phyloP scores from a whole-genome alignment of 495 filamentous ascomycete genomes.

The Durotheca rogersii region DNA sequence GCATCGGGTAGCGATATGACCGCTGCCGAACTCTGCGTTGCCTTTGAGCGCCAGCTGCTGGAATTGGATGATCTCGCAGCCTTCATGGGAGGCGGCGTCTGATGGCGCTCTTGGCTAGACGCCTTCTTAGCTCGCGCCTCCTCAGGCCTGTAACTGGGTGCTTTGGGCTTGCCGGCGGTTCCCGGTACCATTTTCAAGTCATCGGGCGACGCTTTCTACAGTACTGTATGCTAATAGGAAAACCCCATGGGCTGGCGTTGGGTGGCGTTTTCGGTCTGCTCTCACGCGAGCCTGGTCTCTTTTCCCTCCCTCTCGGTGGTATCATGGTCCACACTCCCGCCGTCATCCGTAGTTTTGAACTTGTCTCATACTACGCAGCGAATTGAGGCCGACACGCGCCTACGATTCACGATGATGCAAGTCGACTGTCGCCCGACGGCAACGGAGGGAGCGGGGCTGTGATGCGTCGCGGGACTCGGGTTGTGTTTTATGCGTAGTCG shows the following conservation, averaged over 20 bases:
- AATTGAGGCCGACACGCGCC: slow-evolving; percentile 1
- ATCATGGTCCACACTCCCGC: background rate
- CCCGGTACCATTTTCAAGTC: background rate
- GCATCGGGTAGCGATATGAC: slow-evolving; percentile 47
- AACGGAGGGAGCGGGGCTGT: background rate
- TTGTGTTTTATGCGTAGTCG: background rate
- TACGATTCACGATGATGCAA: slow-evolving; percentile 2
- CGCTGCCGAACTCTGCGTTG: slow-evolving; percentile 47
- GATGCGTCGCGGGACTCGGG: slow-evolving; percentile 1
- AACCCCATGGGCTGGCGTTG: slow-evolving; percentile 27
- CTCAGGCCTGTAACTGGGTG: too few species aligned
- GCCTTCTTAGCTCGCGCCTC: too few species aligned
- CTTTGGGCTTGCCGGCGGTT: slow-evolving; percentile 1
- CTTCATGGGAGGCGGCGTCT: slow-evolving; percentile 56
- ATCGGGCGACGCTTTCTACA: slow-evolving; percentile 7
- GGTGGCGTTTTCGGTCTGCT: slow-evolving; percentile 18
- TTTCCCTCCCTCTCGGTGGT: slow-evolving; percentile 3
- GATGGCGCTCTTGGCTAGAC: too few species aligned
- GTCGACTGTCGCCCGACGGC: background rate
- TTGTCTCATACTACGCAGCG: background rate
- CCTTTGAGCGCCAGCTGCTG: slow-evolving; percentile 52
- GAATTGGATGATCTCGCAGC: slow-evolving; percentile 54
- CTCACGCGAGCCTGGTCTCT: background rate
- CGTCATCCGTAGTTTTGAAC: slow-evolving; percentile 1
- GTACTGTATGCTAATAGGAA: slow-evolving; percentile 26